These are phyloP conservation scores for Cryphonectria nitschkei DNA, from an alignment of 2,329 filamentous ascomycete species.

Conservation along the genomic window DNA sequence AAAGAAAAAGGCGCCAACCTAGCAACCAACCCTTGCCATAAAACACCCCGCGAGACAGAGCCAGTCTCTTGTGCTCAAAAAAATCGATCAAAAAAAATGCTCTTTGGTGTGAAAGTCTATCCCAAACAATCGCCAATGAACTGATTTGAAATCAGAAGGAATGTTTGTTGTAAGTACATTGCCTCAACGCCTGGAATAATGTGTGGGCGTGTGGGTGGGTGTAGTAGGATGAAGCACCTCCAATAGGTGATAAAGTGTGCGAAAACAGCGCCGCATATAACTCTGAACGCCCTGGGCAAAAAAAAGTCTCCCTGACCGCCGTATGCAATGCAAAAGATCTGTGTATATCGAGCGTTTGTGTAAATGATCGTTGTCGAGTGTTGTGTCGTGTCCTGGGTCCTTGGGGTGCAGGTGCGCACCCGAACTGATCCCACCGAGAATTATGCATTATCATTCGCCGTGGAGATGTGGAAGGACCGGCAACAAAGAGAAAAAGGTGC, in stretches of 20 bases:
- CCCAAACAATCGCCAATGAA: slow-evolving; percentile 18
- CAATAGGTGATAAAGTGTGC: slow-evolving; percentile 7
- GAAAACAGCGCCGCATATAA: slow-evolving; percentile 14
- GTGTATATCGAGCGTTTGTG: slow-evolving; percentile 18
- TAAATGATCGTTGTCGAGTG: slow-evolving; percentile 23
- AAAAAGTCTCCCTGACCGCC: slow-evolving; percentile 23
- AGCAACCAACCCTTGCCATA: neutral
- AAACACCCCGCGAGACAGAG: neutral
- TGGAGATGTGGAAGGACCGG: neutral
- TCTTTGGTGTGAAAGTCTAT: slow-evolving; percentile 19
- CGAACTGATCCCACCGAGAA: slow-evolving; percentile 16
- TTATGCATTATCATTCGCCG: slow-evolving; percentile 30
- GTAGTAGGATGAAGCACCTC: slow-evolving; percentile 15
- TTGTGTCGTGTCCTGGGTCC: slow-evolving; percentile 14
- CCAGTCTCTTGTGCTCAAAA: slow-evolving; percentile 12
- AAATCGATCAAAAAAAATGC: slow-evolving; percentile 10
- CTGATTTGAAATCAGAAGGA: slow-evolving; percentile 15
- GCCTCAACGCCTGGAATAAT: slow-evolving; percentile 16
- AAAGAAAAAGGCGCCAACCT: slow-evolving; percentile 14
- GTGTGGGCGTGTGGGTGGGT: neutral
- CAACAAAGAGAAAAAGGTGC: neutral
- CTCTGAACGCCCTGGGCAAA: slow-evolving; percentile 26
- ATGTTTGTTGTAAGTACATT: slow-evolving; percentile 22
- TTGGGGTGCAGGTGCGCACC: neutral
- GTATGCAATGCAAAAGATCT: slow-evolving; percentile 24